These are phyloP conservation scores for Barnettozyma wickerhamii DNA, from an alignment of 805 yeast genomes.

Conservation along the genomic window DNA sequence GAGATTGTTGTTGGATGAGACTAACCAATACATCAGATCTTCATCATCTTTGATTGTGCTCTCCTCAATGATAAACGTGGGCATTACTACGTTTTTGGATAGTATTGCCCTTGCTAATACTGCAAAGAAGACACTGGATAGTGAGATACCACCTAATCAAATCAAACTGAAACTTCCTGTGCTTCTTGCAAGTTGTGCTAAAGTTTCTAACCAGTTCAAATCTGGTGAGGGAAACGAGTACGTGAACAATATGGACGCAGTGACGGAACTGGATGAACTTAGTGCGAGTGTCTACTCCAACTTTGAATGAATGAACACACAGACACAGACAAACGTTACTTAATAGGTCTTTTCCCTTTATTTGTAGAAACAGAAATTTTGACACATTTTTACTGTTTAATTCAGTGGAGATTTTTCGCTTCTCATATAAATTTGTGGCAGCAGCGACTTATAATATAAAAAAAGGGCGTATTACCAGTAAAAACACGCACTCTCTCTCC, in stretches of 20 bases:
- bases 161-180: conserved; percentile 55
- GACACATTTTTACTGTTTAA: too few relatives aligned
- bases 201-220: conserved; percentile 55
- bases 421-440: too few relatives aligned
- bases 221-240: conserved; percentile 34
- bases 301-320: conserved; percentile 31
- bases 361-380: too few relatives aligned
- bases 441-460: too few relatives aligned
- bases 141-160: conserved; percentile 22
- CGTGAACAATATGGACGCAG: conserved; percentile 40
- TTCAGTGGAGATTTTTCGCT: too few relatives aligned
- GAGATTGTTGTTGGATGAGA: conserved; percentile 37
- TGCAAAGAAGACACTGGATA: conserved; percentile 8
- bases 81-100: conserved; percentile 32
- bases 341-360: too few relatives aligned
- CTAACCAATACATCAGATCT: conserved; percentile 37
- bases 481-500: too few relatives aligned
- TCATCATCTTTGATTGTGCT: conserved; percentile 32
- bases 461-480: too few relatives aligned
- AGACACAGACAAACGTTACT: too few relatives aligned
- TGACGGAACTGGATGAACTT: conserved; percentile 73
- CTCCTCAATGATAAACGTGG: conserved; percentile 30
- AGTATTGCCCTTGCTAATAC: conserved; percentile 20
- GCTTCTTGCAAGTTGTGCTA: conserved; percentile 61
- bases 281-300: conserved; percentile 90